phyloP scores from a whole-genome alignment of 164 flowering plant species.

The Taxillus chinensis region DNA sequence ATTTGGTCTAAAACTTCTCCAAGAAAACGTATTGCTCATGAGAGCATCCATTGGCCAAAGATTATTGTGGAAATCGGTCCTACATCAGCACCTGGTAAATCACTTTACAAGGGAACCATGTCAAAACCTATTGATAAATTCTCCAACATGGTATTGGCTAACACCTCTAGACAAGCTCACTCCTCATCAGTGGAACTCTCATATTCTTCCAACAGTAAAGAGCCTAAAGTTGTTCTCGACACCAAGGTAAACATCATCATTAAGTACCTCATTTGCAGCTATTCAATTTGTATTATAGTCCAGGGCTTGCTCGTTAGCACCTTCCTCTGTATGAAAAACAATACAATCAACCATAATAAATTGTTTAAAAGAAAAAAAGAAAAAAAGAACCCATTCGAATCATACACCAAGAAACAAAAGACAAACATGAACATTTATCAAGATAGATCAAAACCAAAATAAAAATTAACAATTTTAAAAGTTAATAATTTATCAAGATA shows the following conservation, averaged over 20 bases:
- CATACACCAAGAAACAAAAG: background rate
- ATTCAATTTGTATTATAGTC: slow-evolving; percentile 98
- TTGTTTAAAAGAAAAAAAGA: background rate
- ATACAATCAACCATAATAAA: background rate
- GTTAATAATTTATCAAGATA: too few relatives aligned
- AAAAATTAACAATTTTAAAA: too few relatives aligned
- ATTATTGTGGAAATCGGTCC: slow-evolving; percentile 88
- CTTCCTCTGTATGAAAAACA: slow-evolving; percentile 75
- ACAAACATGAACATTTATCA: too few relatives aligned
- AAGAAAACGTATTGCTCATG: slow-evolving; percentile 70
- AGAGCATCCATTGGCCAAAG: slow-evolving; percentile 79
- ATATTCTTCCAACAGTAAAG: slow-evolving; percentile 82
- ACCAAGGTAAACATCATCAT: slow-evolving; percentile 86
- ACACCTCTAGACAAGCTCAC: slow-evolving; percentile 76
- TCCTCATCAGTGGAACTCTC: slow-evolving; percentile 98
- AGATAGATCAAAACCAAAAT: slow-evolving; percentile 43
- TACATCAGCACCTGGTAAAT: slow-evolving; percentile 82
- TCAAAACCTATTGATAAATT: slow-evolving; percentile 72
- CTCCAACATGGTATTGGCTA: slow-evolving; percentile 93
- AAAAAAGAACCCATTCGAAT: background rate
- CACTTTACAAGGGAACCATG: slow-evolving; percentile 98
- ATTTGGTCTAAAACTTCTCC: slow-evolving; percentile 70
- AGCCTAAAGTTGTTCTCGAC: slow-evolving; percentile 85
- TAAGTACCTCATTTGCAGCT: slow-evolving; percentile 91
- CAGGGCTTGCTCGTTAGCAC: slow-evolving; percentile 91